Percentiles rank a stretch among this genome's conserved stretches.
These are phyloP conservation scores for Trifolium fragiferum DNA, from an alignment of 306 rosid species.

Conservation along the genomic window DNA sequence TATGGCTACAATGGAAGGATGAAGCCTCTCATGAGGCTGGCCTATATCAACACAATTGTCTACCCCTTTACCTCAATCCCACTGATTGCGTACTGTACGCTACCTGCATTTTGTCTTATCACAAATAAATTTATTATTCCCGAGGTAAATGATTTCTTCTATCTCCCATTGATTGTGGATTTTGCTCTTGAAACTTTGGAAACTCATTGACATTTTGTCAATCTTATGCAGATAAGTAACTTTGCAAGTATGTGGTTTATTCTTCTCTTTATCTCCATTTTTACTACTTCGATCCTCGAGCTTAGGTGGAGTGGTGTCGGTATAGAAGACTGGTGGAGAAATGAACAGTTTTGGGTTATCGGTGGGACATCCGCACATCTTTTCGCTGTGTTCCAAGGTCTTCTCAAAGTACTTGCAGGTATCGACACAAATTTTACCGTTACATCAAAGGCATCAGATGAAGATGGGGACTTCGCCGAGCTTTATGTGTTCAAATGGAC, in stretches of 20 bases:
- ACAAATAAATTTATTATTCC: conserved; percentile 97
- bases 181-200: no score
- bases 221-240: conserved; percentile 87
- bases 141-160: conserved; percentile 60
- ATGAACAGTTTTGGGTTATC: conserved; percentile 98
- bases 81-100: conserved; percentile 81
- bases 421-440: conserved; percentile 92
- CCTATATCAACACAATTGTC: conserved; percentile 94
- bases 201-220: neutral
- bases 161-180: neutral
- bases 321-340: conserved; percentile 99
- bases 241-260: conserved; percentile 98
- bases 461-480: conserved; percentile 90
- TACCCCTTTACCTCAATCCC: conserved; percentile 96
- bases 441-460: conserved; percentile 91
- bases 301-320: conserved; percentile 99
- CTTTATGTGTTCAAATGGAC: conserved; percentile 96
- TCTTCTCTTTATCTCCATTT: conserved; percentile 88
- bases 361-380: conserved; percentile 99
- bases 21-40: conserved; percentile 79
- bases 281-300: conserved; percentile 92
- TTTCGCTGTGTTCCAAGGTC: conserved; percentile 96
- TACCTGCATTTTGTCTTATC: conserved; percentile 96
- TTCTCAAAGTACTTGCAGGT: conserved; percentile 91
- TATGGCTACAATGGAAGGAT: conserved; percentile 93